These are phyloP conservation scores for Suhomyces canberraensis DNA, from an alignment of 805 yeast genomes.

Conservation along the genomic window DNA sequence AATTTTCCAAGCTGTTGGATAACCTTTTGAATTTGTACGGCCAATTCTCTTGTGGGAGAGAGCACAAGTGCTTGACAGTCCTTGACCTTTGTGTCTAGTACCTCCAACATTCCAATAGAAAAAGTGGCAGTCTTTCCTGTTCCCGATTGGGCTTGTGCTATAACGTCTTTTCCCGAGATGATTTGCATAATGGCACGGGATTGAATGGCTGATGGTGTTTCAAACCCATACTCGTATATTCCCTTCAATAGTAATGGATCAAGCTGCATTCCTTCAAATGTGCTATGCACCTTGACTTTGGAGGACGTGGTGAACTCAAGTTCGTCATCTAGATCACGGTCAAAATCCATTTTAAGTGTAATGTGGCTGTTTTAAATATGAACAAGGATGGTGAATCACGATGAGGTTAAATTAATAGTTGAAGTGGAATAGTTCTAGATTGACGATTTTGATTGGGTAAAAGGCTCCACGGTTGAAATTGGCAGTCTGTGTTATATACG, in stretches of 20 bases:
- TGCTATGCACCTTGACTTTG: slow-evolving; percentile 52
- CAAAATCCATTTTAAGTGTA: slow-evolving; percentile 47
- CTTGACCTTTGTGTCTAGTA: slow-evolving; percentile 67
- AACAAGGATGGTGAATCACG: too few relatives aligned
- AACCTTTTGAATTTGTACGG: slow-evolving; percentile 92
- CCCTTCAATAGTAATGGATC: slow-evolving; percentile 43
- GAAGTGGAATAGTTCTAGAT: too few relatives aligned
- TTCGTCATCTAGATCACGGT: slow-evolving; percentile 56
- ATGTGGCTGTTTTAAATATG: too few relatives aligned
- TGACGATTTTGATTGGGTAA: too few relatives aligned
- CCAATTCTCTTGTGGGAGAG: slow-evolving; percentile 97
- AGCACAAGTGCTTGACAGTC: slow-evolving; percentile 89
- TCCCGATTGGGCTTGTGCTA: slow-evolving; percentile 89
- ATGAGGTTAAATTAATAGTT: too few relatives aligned
- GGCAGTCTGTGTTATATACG: too few relatives aligned
- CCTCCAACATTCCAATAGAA: slow-evolving; percentile 69
- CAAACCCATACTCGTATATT: slow-evolving; percentile 78
- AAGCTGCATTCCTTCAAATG: slow-evolving; percentile 41
- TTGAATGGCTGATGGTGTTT: slow-evolving; percentile 79
- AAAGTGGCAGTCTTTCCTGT: slow-evolving; percentile 91
- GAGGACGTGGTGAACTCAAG: slow-evolving; percentile 54
- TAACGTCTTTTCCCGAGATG: slow-evolving; percentile 65
- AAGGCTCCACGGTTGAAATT: too few relatives aligned
- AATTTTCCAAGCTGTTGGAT: slow-evolving; percentile 85
- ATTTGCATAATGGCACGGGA: slow-evolving; percentile 77